A percentile compares a stretch with the other conserved stretches of the same genome.
Conservation (phyloP, 169 alveolate species). For the Cryptosporidium ryanae region DNA sequence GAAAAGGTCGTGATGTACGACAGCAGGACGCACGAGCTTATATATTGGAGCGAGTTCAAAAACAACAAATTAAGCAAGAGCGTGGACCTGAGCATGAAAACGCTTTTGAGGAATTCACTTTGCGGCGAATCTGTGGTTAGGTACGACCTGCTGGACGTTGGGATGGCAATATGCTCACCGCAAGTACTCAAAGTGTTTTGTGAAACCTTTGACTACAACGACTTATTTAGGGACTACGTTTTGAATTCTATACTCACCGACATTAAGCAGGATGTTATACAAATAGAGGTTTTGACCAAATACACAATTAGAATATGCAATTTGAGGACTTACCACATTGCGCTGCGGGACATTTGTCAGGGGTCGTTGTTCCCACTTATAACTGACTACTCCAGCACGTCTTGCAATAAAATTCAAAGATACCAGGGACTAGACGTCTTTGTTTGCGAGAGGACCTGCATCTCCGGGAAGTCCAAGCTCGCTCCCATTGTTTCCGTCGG, state of each 20-base stretch:
- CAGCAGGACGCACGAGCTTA: slow-evolving; percentile 16
- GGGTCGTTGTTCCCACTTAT: slow-evolving; percentile 70
- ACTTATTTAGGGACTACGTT: slow-evolving; percentile 29
- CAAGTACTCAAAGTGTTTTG: slow-evolving; percentile 47
- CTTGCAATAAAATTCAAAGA: slow-evolving; percentile 55
- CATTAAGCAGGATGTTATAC: slow-evolving; percentile 52
- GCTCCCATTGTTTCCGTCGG: slow-evolving; percentile 47
- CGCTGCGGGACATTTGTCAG: slow-evolving; percentile 60
- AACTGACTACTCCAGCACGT: slow-evolving; percentile 67
- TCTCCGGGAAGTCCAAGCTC: slow-evolving; percentile 39
- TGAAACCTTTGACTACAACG: slow-evolving; percentile 57
- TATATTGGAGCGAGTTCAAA: slow-evolving; percentile 42
- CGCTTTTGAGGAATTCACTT: slow-evolving; percentile 30
- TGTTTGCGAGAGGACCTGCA: slow-evolving; percentile 32
- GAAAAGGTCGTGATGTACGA: slow-evolving; percentile 52
- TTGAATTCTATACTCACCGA: slow-evolving; percentile 41
- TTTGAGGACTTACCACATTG: slow-evolving; percentile 66
- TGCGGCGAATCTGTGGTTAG: slow-evolving; percentile 16
- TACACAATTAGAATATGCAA: slow-evolving; percentile 43
- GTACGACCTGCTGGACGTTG: slow-evolving; percentile 59
- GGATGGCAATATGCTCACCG: slow-evolving; percentile 61
- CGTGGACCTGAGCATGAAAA: slow-evolving; percentile 2
- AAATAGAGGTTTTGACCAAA: slow-evolving; percentile 21
- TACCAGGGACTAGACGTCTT: slow-evolving; percentile 36
- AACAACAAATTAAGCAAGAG: background rate